phyloP scores from a whole-genome alignment of 768 basidiomycete species.

The Boletus huronensis region DNA sequence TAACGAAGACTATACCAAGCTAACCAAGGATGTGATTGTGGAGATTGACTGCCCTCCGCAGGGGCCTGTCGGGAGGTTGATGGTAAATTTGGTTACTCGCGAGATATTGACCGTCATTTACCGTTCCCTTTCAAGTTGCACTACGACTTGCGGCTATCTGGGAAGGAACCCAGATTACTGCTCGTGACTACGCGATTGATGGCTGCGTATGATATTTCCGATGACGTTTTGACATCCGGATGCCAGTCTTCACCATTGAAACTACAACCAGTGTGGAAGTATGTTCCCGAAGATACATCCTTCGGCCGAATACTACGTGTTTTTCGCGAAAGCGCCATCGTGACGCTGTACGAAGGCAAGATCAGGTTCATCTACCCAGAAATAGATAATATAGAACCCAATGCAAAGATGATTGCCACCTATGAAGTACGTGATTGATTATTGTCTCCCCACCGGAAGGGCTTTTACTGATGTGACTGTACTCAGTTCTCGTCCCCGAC shows the following conservation, averaged over 20 bases:
- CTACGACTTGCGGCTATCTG: conserved; percentile 29
- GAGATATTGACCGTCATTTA: neutral
- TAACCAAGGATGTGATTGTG: conserved; percentile 18
- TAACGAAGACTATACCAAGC: conserved; percentile 21
- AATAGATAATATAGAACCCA: conserved; percentile 14
- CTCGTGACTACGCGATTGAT: conserved; percentile 29
- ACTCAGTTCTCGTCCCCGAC: conserved; percentile 20
- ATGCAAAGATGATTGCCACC: conserved; percentile 13
- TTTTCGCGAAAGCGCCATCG: conserved; percentile 26
- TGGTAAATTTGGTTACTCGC: conserved; percentile 11
- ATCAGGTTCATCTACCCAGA: conserved; percentile 26
- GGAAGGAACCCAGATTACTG: conserved; percentile 22
- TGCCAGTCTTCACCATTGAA: conserved; percentile 4
- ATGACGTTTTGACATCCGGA: conserved; percentile 9
- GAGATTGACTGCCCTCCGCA: conserved; percentile 29
- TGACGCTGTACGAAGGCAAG: conserved; percentile 26
- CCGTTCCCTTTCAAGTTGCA: conserved; percentile 16
- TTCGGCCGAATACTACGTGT: conserved; percentile 29
- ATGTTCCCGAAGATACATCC: conserved; percentile 19
- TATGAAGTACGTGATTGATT: conserved; percentile 16
- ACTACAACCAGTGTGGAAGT: conserved; percentile 19
- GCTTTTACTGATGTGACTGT: neutral
- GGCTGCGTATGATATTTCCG: conserved; percentile 29
- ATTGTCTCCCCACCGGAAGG: neutral
- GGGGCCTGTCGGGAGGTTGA: conserved; percentile 26